Conservation (phyloP, 2,329 filamentous ascomycete genomes). For the Aureobasidium vineae region DNA sequence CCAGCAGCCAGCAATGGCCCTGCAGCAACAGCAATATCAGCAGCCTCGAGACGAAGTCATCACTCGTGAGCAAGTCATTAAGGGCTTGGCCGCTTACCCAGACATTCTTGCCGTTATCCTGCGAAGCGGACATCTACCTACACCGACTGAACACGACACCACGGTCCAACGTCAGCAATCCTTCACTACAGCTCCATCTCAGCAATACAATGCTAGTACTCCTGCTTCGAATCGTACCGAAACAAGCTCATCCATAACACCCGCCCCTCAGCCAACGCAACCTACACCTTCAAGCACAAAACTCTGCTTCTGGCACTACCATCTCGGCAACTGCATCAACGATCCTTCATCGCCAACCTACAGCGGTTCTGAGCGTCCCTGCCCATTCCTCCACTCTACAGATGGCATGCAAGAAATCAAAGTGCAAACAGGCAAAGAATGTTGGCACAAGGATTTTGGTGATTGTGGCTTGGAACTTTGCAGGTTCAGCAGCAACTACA, state of each 20-base stretch:
- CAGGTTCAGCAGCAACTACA: slow-evolving; percentile 1
- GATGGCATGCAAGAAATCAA: not conserved
- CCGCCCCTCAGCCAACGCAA: too few species aligned
- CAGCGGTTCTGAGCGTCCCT: not conserved
- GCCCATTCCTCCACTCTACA: not conserved
- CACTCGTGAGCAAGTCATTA: not conserved
- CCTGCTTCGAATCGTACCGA: not conserved
- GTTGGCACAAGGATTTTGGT: not conserved
- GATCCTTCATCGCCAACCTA: not conserved
- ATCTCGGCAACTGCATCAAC: not conserved
- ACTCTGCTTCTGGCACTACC: slow-evolving; percentile 9
- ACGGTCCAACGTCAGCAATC: too few species aligned
- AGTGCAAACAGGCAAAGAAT: not conserved
- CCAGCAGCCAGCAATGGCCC: not conserved
- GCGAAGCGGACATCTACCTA: not conserved
- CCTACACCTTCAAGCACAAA: too few species aligned
- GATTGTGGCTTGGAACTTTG: not conserved
- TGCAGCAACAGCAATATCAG: not conserved
- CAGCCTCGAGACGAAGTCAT: not conserved
- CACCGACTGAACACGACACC: not conserved
- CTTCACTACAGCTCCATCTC: not conserved
- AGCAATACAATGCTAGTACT: not conserved
- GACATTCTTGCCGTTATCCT: not conserved
- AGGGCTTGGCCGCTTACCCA: not conserved
- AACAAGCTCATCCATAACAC: too few species aligned